phyloP scores from a whole-genome alignment of 2,329 filamentous ascomycete genomes.

The Penicillium sp. region DNA sequence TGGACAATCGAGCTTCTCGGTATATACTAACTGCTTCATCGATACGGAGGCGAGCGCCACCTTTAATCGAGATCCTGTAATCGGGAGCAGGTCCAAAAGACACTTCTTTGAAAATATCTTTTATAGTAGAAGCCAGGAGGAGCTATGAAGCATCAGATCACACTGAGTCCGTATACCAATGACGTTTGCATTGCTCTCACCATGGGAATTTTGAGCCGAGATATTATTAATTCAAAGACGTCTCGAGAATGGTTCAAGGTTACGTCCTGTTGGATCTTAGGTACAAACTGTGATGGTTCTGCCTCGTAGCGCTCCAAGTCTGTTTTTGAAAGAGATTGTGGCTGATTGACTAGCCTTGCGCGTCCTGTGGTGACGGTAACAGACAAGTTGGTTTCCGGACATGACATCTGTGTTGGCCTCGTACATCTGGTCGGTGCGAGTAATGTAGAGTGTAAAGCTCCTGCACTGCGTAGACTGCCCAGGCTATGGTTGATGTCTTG shows the following conservation, averaged over 20 bases:
- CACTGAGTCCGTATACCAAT: background rate
- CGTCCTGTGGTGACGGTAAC: background rate
- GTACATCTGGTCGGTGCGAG: conserved; percentile 58
- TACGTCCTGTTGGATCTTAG: too few relatives aligned
- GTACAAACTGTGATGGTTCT: too few relatives aligned
- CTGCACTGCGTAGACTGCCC: conserved; percentile 82
- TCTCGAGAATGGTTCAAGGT: conserved; percentile 48
- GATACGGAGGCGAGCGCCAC: background rate
- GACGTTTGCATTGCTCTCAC: background rate
- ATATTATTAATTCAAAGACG: background rate
- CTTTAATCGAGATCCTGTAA: background rate
- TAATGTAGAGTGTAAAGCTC: conserved; percentile 80
- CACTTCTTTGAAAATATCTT: background rate
- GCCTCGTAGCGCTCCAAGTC: background rate
- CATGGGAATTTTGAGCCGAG: background rate
- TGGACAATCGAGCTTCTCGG: conserved; percentile 68
- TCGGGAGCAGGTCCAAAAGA: background rate
- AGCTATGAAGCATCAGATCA: background rate
- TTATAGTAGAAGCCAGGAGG: background rate
- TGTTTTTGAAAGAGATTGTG: background rate
- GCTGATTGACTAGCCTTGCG: background rate
- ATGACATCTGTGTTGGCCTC: conserved; percentile 7
- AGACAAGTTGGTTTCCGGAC: conserved; percentile 11
- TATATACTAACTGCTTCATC: conserved; percentile 54
- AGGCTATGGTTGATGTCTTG: conserved; percentile 82